Percentiles rank a stretch among this genome's conserved stretches.
Conservation (phyloP, 1,139 yeast species). For the Saccharomyces pastorianus region DNA sequence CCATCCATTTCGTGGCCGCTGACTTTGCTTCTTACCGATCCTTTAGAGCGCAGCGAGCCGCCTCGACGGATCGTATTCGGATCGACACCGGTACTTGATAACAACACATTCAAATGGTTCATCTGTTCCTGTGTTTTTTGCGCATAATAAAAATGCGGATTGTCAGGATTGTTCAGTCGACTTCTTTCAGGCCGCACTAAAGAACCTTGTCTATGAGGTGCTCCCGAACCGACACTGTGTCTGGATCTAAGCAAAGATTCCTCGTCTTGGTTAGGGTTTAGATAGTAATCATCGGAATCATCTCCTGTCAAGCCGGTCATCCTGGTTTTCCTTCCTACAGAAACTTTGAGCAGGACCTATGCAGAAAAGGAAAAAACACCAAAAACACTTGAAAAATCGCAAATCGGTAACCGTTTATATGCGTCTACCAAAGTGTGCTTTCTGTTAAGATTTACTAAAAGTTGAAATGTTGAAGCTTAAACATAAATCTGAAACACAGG, state of each 20-base stretch:
- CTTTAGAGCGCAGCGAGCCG: slow-evolving; percentile 10
- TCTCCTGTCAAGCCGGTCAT: slow-evolving; percentile 1
- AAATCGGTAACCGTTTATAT: neutral
- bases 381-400: neutral
- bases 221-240: slow-evolving; percentile 7
- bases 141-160: slow-evolving; percentile 75
- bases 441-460: neutral
- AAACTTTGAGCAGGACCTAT: neutral
- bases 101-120: slow-evolving; percentile 53
- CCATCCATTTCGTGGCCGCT: neutral
- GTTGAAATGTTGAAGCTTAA: neutral
- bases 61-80: slow-evolving; percentile 35
- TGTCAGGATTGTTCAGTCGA: slow-evolving; percentile 52
- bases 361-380: neutral
- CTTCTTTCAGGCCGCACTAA: slow-evolving; percentile 76
- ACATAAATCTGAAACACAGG: neutral
- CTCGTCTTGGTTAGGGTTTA: slow-evolving; percentile 15
- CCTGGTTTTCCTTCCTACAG: neutral
- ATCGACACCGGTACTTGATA: slow-evolving; percentile 68
- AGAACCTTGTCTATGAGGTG: slow-evolving; percentile 36
- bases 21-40: neutral
- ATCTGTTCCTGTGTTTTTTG: slow-evolving; percentile 69
- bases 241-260: slow-evolving; percentile 18
- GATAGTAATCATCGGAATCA: slow-evolving; percentile 17
- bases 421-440: neutral